A percentile compares a stretch with the other conserved stretches of the same genome.
Conservation (phyloP, 306 rosid species). For the Acacia acuminata region DNA sequence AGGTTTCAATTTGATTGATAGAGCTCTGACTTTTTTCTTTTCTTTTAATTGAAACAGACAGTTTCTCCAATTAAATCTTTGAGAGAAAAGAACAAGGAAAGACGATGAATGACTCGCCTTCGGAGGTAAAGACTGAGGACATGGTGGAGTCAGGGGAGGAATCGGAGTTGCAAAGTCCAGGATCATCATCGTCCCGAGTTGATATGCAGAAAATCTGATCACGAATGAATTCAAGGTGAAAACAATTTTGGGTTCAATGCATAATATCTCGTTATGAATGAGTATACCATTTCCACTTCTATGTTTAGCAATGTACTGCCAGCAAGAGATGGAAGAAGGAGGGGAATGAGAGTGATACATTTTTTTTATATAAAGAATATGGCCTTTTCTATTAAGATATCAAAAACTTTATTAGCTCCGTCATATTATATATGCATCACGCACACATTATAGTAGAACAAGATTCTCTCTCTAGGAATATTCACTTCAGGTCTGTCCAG, state of each 20-base stretch:
- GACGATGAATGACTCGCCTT: conserved; percentile 35
- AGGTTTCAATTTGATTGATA: background rate
- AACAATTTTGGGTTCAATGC: background rate
- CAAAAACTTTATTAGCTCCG: background rate
- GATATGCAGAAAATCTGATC: conserved; percentile 29
- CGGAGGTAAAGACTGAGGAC: conserved; percentile 51
- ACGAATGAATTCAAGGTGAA: background rate
- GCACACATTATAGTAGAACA: too few species aligned
- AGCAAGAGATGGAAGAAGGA: background rate
- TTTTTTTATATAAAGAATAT: background rate
- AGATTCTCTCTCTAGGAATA: background rate
- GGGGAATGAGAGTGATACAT: background rate
- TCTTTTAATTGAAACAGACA: conserved; percentile 45
- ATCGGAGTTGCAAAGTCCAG: conserved; percentile 47
- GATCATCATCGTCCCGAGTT: conserved; percentile 55
- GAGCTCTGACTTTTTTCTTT: background rate
- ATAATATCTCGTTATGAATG: conserved; percentile 61
- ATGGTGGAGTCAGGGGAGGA: conserved; percentile 54
- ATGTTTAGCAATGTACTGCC: background rate
- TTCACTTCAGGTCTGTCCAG: background rate
- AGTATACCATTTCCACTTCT: background rate
- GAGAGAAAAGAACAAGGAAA: conserved; percentile 72
- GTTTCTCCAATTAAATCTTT: conserved; percentile 80
- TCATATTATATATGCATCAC: background rate
- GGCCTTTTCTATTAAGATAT: background rate